phyloP scores from a whole-genome alignment of 1,284 basidiomycete genomes.

The Ceratobasidium sp. region DNA sequence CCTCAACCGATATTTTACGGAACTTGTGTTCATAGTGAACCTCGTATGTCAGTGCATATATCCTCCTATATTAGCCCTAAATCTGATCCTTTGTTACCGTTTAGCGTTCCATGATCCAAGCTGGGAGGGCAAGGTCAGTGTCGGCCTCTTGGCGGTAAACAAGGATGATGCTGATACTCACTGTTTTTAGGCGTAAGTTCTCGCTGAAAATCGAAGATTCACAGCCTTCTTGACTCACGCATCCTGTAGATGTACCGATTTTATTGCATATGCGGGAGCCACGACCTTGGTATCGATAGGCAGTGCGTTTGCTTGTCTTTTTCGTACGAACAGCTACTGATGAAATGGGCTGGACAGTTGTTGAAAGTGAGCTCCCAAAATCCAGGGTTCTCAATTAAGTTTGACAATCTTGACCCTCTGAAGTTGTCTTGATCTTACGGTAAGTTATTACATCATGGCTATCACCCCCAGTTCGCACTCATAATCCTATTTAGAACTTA shows the following conservation, averaged over 20 bases:
- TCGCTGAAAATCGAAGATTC: background rate
- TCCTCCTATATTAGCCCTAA: background rate
- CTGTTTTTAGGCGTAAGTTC: constrained; percentile 6
- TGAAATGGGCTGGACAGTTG: constrained; percentile 1
- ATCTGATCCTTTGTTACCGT: background rate
- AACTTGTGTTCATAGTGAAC: constrained; percentile 25
- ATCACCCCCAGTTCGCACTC: background rate
- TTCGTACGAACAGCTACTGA: background rate
- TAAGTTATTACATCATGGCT: background rate
- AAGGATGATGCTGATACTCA: background rate
- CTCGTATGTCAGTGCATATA: constrained; percentile 4
- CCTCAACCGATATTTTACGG: constrained; percentile 27
- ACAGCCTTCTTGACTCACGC: too few relatives aligned
- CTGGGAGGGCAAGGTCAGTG: constrained; percentile 22
- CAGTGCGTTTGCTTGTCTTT: constrained; percentile 1
- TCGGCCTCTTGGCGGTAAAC: background rate
- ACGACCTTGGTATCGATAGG: constrained; percentile 14
- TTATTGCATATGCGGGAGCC: background rate
- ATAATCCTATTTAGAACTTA: constrained; percentile 9
- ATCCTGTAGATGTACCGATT: background rate
- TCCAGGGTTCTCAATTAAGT: background rate
- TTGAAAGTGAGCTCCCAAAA: background rate
- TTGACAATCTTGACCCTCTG: background rate
- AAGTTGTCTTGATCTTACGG: constrained; percentile 20
- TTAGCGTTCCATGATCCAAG: constrained; percentile 15